Percentiles rank a stretch among this genome's conserved stretches.
phyloP scores from a whole-genome alignment of 192 early-diverging fungal genomes.

The Haplosporangium gracile region DNA sequence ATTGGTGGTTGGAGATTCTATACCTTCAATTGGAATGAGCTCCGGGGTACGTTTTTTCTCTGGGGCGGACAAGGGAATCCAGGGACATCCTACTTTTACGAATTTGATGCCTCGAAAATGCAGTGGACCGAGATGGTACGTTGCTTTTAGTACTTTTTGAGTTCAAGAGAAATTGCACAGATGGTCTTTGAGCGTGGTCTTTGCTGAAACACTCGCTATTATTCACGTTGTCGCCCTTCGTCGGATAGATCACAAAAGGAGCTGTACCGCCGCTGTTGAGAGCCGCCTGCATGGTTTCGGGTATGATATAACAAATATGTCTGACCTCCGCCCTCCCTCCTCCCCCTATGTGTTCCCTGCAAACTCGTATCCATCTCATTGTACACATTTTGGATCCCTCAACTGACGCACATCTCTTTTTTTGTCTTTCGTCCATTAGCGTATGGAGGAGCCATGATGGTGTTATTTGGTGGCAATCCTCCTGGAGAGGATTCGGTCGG shows the following conservation, averaged over 20 bases:
- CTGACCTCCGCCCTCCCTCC: too few species aligned
- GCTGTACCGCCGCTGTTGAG: background rate
- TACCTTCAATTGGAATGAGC: conserved; percentile 1
- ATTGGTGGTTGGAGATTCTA: background rate
- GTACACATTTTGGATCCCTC: background rate
- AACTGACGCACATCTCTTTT: background rate
- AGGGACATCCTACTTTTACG: background rate
- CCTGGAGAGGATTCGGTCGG: background rate
- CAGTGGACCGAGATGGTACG: background rate
- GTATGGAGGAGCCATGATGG: background rate
- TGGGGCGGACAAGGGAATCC: background rate
- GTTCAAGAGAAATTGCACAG: background rate
- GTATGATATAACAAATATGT: background rate
- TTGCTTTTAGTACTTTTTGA: too few species aligned
- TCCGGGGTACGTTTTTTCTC: background rate
- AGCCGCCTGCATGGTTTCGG: background rate
- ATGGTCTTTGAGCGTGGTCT: background rate
- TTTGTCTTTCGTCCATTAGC: background rate
- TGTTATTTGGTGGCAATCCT: background rate
- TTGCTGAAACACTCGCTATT: background rate
- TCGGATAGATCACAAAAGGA: background rate
- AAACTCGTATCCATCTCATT: background rate
- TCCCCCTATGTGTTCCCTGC: background rate
- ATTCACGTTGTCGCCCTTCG: background rate
- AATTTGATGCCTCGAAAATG: background rate